Evolutionary conservation across 2,329 filamentous ascomycete genomes (phyloP).

Genomic region (Cladosporium sp.): DNA sequence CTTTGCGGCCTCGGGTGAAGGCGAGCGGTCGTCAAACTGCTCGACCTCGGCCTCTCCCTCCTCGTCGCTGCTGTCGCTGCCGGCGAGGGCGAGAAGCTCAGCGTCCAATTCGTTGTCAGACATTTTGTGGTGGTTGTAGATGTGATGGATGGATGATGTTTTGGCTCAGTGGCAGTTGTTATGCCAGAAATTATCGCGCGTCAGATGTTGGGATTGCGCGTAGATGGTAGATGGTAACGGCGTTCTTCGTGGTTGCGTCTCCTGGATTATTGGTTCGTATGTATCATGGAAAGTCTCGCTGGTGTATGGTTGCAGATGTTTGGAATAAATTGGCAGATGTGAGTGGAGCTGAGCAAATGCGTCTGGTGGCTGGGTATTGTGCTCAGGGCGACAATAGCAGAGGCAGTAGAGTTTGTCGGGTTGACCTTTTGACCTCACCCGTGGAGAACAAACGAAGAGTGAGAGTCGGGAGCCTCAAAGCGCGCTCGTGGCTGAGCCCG

Average conservation of each 20-base stretch:
- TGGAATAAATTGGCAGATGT: not conserved
- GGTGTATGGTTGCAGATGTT: constrained; percentile 4
- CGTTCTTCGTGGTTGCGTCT: constrained; percentile 14
- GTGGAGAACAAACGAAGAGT: constrained; percentile 1
- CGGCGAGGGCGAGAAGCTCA: constrained; percentile 89
- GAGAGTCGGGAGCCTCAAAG: not conserved
- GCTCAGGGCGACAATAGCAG: constrained; percentile 7
- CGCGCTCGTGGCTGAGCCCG: constrained; percentile 3
- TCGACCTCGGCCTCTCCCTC: constrained; percentile 49
- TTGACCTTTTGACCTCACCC: constrained; percentile 8
- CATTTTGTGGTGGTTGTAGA: constrained; percentile 10
- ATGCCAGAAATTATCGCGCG: not conserved
- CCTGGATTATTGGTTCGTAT: constrained; percentile 5
- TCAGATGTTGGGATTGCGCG: constrained; percentile 1
- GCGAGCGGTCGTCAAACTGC: constrained; percentile 59
- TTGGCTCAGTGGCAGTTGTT: not conserved
- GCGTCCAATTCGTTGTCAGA: constrained; percentile 72
- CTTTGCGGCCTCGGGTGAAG: constrained; percentile 50
- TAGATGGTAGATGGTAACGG: not conserved
- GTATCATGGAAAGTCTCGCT: not conserved
- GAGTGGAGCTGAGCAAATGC: not conserved
- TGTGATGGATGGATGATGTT: not conserved
- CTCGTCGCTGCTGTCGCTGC: constrained; percentile 59
- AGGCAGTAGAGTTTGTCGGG: not conserved
- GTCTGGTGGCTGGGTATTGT: not conserved